Evolutionary conservation across 2,329 filamentous ascomycete species (phyloP).

Genomic region (Aspergillus phoenicis): DNA sequence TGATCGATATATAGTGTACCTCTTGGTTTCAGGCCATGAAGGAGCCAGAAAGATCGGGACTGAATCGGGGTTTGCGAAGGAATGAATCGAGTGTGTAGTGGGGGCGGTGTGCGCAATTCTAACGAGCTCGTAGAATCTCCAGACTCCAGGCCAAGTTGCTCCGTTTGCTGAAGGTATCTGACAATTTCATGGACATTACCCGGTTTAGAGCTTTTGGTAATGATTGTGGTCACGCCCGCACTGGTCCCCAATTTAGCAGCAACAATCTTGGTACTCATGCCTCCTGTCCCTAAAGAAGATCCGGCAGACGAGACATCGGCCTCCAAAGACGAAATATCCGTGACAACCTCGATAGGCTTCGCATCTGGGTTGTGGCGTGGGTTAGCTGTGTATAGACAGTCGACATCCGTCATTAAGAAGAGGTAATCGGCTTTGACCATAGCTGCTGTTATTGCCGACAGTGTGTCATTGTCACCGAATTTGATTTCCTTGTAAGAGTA

Average conservation of each 20-base stretch:
- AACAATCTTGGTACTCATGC: slow-evolving; percentile 97
- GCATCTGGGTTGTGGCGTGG: slow-evolving; percentile 83
- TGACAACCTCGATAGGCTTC: slow-evolving; percentile 85
- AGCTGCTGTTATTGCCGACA: slow-evolving; percentile 92
- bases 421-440: slow-evolving; percentile 97
- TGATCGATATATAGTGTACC: slow-evolving; percentile 90
- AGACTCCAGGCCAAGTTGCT: slow-evolving; percentile 34
- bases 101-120: slow-evolving; percentile 50
- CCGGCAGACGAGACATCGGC: slow-evolving; percentile 91
- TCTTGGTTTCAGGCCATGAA: slow-evolving; percentile 87
- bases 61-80: slow-evolving; percentile 81
- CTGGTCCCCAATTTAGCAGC: slow-evolving; percentile 90
- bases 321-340: slow-evolving; percentile 78
- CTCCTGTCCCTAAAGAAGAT: slow-evolving; percentile 86
- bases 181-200: slow-evolving; percentile 90
- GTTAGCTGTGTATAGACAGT: slow-evolving; percentile 96
- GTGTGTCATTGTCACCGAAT: slow-evolving; percentile 97
- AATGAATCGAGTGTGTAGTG: slow-evolving; percentile 90
- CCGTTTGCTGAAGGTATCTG: slow-evolving; percentile 70
- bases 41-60: slow-evolving; percentile 94
- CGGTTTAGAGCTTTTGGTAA: slow-evolving; percentile 89
- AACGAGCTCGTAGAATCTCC: slow-evolving; percentile 31
- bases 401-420: slow-evolving; percentile 98
- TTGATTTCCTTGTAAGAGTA: slow-evolving; percentile 72
- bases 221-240: slow-evolving; percentile 92